Evolutionary conservation across 1,284 basidiomycete species (phyloP), one percentile per base, ranked within the genome.

Genomic region (Ustilago trichophora): DNA sequence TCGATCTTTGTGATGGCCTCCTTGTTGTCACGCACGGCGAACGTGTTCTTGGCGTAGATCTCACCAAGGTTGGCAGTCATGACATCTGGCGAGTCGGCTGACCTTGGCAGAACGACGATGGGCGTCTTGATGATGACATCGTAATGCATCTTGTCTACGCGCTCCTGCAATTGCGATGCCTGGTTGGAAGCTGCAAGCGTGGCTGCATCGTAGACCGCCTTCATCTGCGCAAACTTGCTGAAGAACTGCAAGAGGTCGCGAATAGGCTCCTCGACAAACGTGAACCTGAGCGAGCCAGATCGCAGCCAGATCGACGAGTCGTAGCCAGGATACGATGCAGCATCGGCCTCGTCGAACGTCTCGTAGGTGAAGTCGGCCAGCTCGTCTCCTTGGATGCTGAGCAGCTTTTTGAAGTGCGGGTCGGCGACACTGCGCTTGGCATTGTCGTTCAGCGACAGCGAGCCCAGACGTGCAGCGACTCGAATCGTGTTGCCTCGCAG

Each of bases 291-390:
- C 2, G 96, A 97, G 5, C 92, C 95, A 15, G 92, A 89, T 25
- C 89, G 87, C 51, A 99, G 86, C 67, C 87, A 87, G 54, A 99
- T 85, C 6, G 89, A 88, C 4, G 93, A 93, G 82, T 94, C 93
- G 83, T 95, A 87, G 31, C 92, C 92, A 2, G 86, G 85, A 81
- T 92, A 91, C 1, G 85, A 85, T 29, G 87, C 84, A 6, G 75
- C 57, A 31, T 86, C 85, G 10, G 72, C 75, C 3, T 84, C 82
- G 81, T 95, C 91, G 82, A 89, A 95, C 0, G 93, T 98, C 82
- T 97, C 90, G 82, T 98, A 98, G 50, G 87, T 88, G 83, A 99
- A 93, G 81, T 97, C 91, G 21, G 93, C 95, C 41, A 98, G 88
- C 81, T 98, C 91, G 73, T 93, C 88, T 32, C 94, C 96, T 78